These are phyloP conservation scores for Stephania japonica DNA, from an alignment of 164 flowering plant genomes.

Conservation along the genomic window DNA sequence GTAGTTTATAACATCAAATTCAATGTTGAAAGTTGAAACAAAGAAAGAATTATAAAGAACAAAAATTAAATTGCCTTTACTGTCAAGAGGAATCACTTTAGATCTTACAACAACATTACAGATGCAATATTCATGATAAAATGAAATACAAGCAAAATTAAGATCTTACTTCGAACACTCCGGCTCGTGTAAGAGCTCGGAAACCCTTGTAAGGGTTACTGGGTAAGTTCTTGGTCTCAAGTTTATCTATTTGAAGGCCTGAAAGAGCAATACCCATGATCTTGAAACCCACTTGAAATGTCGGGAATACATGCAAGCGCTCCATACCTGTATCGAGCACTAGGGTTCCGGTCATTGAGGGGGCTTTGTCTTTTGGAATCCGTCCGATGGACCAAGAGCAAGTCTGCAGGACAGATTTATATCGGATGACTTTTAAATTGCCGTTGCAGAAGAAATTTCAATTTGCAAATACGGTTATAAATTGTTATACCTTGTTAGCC, in stretches of 20 bases:
- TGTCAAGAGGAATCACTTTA: not conserved
- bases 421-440: not conserved
- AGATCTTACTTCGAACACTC: slow-evolving; percentile 75
- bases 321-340: slow-evolving; percentile 62
- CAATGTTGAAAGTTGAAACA: not conserved
- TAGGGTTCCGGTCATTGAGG: slow-evolving; percentile 78
- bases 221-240: slow-evolving; percentile 61
- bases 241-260: slow-evolving; percentile 70
- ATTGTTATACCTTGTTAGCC: slow-evolving; percentile 68
- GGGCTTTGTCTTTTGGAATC: slow-evolving; percentile 89
- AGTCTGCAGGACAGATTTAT: slow-evolving; percentile 38
- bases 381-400: slow-evolving; percentile 87
- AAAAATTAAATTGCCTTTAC: no score
- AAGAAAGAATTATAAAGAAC: not conserved
- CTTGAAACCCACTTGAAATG: slow-evolving; percentile 68
- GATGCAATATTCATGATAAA: not conserved
- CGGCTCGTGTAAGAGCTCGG: slow-evolving; percentile 77
- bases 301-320: slow-evolving; percentile 69
- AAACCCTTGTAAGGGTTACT: slow-evolving; percentile 80
- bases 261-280: slow-evolving; percentile 95
- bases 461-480: not conserved
- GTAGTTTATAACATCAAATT: not conserved
- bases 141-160: slow-evolving; percentile 18
- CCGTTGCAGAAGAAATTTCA: not conserved
- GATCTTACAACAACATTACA: not conserved